A percentile compares a stretch with the other conserved stretches of the same genome.
These are phyloP conservation scores for Colletotrichum trifolii DNA, from an alignment of 2,329 filamentous ascomycete species.

Conservation along the genomic window DNA sequence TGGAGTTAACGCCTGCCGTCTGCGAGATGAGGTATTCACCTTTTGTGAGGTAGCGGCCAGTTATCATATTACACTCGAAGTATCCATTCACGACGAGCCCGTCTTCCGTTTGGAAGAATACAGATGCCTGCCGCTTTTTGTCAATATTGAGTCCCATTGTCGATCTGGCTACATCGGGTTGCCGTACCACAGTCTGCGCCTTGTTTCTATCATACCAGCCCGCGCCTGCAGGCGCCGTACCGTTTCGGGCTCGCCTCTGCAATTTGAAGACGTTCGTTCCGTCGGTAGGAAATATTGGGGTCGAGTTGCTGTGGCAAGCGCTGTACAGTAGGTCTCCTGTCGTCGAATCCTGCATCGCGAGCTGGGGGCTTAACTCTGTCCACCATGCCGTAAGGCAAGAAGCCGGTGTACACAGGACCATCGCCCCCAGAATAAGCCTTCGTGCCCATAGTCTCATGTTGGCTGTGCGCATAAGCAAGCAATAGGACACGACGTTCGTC, in stretches of 20 bases:
- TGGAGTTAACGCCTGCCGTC: slow-evolving; percentile 38
- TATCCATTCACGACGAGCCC: slow-evolving; percentile 35
- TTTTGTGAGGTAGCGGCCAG: slow-evolving; percentile 45
- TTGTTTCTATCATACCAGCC: slow-evolving; percentile 47
- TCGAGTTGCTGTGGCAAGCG: slow-evolving; percentile 44
- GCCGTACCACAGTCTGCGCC: slow-evolving; percentile 43
- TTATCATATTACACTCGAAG: slow-evolving; percentile 48
- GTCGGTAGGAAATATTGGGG: slow-evolving; percentile 49
- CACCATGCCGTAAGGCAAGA: slow-evolving; percentile 50
- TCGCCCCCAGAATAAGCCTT: slow-evolving; percentile 2
- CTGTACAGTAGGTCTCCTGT: slow-evolving; percentile 50
- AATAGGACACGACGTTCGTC: too few relatives aligned
- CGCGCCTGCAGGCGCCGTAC: slow-evolving; percentile 47
- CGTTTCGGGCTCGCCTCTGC: slow-evolving; percentile 43
- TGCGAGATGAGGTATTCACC: slow-evolving; percentile 47
- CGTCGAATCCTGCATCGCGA: slow-evolving; percentile 50
- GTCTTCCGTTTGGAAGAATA: slow-evolving; percentile 31
- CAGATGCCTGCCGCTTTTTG: slow-evolving; percentile 17
- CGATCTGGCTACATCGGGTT: not conserved
- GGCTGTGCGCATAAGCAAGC: too few relatives aligned
- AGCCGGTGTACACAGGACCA: slow-evolving; percentile 37
- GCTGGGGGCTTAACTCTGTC: slow-evolving; percentile 45
- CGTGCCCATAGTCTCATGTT: too few relatives aligned
- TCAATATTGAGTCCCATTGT: slow-evolving; percentile 2
- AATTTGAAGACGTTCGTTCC: slow-evolving; percentile 44